Evolutionary conservation across 108 stramenopile species (phyloP), one percentile per base, ranked within the genome.

Genomic region (Asterionellopsis glacialis): DNA sequence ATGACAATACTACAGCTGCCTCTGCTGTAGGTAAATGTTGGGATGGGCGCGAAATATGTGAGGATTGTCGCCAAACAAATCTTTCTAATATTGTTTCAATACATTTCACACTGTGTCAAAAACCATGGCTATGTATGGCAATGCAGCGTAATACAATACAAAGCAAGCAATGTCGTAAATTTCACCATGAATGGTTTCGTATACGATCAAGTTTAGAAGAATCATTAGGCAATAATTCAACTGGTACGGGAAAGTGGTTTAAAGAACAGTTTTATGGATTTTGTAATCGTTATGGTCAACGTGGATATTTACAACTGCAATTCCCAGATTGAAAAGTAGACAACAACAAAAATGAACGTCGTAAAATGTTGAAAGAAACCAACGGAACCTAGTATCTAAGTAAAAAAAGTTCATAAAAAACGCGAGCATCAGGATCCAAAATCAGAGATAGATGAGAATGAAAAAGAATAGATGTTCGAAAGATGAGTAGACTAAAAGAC

Each of bases 41-140:
- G 23, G 65, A 59, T 44, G 48, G 50, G n/a, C 59, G 78, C 51
- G 58, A 69, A 16, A 52, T 43, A 19, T 87, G 92, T 61, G 74
- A 89, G 56, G 86, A 93, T 71, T 89, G 87, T 65, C 72, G 88
- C 18, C 59, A 64, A 24, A 66, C 65, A 10, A 38, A 65, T 0
- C 24, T 80, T 5, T 63, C 67, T 9, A 74, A 85, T 23, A 68
- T 97, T n/a, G 65, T 81, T 15, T 79, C 76, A 14, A 89, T 84
- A 19, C 96, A 97, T 64, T 97, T 86, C 68, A 97, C 96, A 1
- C 59, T 91, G 0, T 97, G 96, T 61, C 76, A 76, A 60, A 97
- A 97, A 53, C 96, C 96, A 2, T 97, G 96, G 96, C 5, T 33
- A 33, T 33, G 33, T 33, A 33, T 33, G 7, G 2, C 33, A 5